Conservation (phyloP, 1,284 basidiomycete species). For the Naganishia sp. region DNA sequence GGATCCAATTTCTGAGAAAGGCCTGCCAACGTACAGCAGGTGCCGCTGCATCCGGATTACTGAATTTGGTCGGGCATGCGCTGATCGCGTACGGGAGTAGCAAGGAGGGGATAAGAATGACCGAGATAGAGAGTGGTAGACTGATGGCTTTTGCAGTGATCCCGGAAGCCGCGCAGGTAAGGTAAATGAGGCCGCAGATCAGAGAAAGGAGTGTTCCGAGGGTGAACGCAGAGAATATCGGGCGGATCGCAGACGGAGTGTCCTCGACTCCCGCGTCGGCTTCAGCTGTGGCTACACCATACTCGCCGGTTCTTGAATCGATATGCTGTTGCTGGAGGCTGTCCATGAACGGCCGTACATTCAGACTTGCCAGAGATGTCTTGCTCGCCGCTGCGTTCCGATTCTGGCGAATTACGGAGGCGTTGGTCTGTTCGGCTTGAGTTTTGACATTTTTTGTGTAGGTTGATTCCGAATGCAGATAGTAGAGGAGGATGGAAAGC, state of each 20-base stretch:
- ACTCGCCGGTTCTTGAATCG: neutral
- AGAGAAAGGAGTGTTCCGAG: conserved; percentile 12
- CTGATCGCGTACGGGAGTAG: neutral
- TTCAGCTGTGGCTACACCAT: neutral
- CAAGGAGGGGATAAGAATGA: conserved; percentile 15
- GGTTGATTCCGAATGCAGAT: neutral
- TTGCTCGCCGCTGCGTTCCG: neutral
- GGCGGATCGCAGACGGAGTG: neutral
- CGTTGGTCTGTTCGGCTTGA: neutral
- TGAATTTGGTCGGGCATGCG: neutral
- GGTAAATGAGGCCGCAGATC: conserved; percentile 22
- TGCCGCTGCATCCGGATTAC: neutral
- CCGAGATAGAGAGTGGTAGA: conserved; percentile 25
- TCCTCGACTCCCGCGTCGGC: neutral
- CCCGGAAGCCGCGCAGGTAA: neutral
- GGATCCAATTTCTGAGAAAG: neutral
- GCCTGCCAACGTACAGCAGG: neutral
- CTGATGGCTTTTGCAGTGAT: conserved; percentile 2
- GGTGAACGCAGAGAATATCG: neutral
- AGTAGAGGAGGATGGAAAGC: neutral
- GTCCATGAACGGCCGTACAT: conserved; percentile 9
- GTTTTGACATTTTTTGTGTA: neutral
- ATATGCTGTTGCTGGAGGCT: neutral
- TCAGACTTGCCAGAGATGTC: neutral
- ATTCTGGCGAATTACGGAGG: neutral